A percentile compares a stretch with the other conserved stretches of the same genome.
These are phyloP conservation scores for Phytopythium delawarense DNA, from an alignment of 352 stramenopile genomes.

Conservation along the genomic window DNA sequence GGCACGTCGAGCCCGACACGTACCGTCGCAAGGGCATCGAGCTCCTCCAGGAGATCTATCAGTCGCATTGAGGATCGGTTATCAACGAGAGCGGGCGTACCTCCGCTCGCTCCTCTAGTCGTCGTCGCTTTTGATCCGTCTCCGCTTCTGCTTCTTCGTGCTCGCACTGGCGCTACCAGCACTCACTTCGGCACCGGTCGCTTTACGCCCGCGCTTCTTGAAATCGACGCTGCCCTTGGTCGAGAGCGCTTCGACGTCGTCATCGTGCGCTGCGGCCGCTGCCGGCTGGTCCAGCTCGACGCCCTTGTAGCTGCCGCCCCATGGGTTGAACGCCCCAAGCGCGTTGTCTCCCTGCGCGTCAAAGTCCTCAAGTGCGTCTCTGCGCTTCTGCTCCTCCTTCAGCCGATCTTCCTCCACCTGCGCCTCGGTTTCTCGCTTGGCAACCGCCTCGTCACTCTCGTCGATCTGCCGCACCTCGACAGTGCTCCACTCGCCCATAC, in stretches of 20 bases:
- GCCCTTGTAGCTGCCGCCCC: constrained; percentile 80
- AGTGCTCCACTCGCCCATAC: constrained; percentile 81
- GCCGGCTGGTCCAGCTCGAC: constrained; percentile 48
- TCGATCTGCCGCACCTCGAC: constrained; percentile 72
- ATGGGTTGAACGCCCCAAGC: constrained; percentile 77
- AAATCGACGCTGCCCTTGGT: constrained; percentile 57
- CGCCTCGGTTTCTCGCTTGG: constrained; percentile 36
- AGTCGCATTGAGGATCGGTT: background rate
- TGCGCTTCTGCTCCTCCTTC: constrained; percentile 45
- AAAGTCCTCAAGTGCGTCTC: constrained; percentile 63
- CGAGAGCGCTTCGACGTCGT: constrained; percentile 50
- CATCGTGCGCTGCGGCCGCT: constrained; percentile 16
- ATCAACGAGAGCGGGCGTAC: background rate
- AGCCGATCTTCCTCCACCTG: constrained; percentile 31
- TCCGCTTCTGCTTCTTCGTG: constrained; percentile 53
- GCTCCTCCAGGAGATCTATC: constrained; percentile 7
- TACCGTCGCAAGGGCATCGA: constrained; percentile 25
- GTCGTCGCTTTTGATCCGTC: constrained; percentile 52
- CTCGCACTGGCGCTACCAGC: constrained; percentile 11
- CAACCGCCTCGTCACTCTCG: constrained; percentile 65
- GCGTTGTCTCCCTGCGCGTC: constrained; percentile 67
- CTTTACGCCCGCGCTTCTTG: constrained; percentile 47
- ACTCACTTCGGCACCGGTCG: constrained; percentile 7
- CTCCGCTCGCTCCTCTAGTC: constrained; percentile 15
- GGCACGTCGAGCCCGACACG: constrained; percentile 22